Base-by-base conservation (phyloP, 345 rosid genomes). In the Orychophragmus violaceus region DNA sequence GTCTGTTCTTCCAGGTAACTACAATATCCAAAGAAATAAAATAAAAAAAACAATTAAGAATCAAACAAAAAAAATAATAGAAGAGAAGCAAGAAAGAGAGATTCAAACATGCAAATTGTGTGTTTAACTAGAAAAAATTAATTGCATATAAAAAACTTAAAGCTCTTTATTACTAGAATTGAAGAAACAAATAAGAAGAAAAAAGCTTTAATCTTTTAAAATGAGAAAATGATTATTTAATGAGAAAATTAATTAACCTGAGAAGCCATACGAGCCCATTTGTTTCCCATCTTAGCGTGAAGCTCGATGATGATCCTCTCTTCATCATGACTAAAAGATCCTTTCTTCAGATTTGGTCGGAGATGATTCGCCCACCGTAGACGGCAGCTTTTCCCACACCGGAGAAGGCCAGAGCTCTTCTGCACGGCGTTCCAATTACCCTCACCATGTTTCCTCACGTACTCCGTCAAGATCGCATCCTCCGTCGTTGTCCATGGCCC, bases 261-360 rank as follows among this genome's bases (percentile, higher is more conserved):
- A 52, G 96, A 71, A 52, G 98, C 96, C 94, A 91, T 88, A 62
- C 90, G 91, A 81, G 98, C 94, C 97, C 97, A 91, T 80, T 81
- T 91, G 81, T 91, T 91, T 22, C 96, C 96, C 10, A 81, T 69
- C 74, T 80, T 82, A 64, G 91, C 83, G 63, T 91, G 96, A 45
- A 86, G 98, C 18, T 87, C 81, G 70, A 88, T 78, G 79, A 91
- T 87, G 73, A 76, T 69, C 16, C 59, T 73, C 73, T 91, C 94
- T 62, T 91, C 96, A 7, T 85, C 86, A 8, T 86, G 83, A 28
- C 81, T 72, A 74, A 88, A 84, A 3, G 88, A 75, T 3, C 94
- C 91, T 55, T 91, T 91, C 78, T 85, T 88, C 3, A 91, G 88
- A 76, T 88, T 85, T 29, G 94, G 96, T 46, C 96, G 72, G 74